Evolutionary conservation across 805 yeast genomes (phyloP).

Genomic region (Ogataea naganishii): DNA sequence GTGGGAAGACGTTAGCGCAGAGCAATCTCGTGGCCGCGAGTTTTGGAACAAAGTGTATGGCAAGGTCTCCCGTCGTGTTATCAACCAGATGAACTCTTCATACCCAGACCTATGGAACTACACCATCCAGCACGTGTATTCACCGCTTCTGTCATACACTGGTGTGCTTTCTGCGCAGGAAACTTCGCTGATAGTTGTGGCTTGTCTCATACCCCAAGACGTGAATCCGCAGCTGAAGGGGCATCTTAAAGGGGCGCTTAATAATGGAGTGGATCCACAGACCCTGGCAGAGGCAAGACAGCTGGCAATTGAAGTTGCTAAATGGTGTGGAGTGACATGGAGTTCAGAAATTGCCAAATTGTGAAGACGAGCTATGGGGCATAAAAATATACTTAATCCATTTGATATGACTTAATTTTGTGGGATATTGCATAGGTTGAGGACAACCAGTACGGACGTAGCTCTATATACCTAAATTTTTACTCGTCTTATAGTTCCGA

Average conservation of each 20-base stretch:
- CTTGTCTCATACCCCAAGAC: slow-evolving; percentile 83
- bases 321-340: slow-evolving; percentile 70
- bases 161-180: slow-evolving; percentile 57
- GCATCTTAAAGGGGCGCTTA: slow-evolving; percentile 78
- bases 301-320: slow-evolving; percentile 54
- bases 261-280: slow-evolving; percentile 62
- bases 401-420: too few relatives aligned
- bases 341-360: slow-evolving; percentile 46
- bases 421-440: too few relatives aligned
- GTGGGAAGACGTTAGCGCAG: slow-evolving; percentile 9
- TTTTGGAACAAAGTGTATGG: slow-evolving; percentile 74
- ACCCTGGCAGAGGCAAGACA: slow-evolving; percentile 53
- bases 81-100: slow-evolving; percentile 57
- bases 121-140: slow-evolving; percentile 65
- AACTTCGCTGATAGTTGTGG: slow-evolving; percentile 68
- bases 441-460: too few relatives aligned
- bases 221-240: slow-evolving; percentile 92
- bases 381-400: too few relatives aligned
- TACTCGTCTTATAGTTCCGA: too few relatives aligned
- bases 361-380: slow-evolving; percentile 13
- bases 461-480: too few relatives aligned
- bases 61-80: slow-evolving; percentile 63
- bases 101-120: slow-evolving; percentile 83
- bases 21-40: slow-evolving; percentile 39
- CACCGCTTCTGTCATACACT: slow-evolving; percentile 65